phyloP scores from a whole-genome alignment of 495 filamentous ascomycete species.

The Lasiosphaeriaceae sp. region DNA sequence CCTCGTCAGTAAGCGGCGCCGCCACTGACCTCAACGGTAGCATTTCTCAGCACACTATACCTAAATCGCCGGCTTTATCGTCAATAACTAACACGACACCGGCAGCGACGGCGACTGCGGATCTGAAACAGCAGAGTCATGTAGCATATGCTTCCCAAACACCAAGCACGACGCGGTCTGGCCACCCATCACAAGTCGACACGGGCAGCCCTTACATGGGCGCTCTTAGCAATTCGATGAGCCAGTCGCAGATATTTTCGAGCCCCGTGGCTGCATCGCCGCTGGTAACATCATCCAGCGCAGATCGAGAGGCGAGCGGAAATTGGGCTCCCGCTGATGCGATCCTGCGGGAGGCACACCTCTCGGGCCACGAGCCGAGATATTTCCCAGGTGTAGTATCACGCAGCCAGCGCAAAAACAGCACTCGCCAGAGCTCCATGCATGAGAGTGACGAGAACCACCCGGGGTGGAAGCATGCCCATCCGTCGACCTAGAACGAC shows the following conservation, averaged over 20 bases:
- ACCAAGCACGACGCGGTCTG: constrained; percentile 8
- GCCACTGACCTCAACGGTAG: constrained; percentile 2
- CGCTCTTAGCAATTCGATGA: constrained; percentile 1
- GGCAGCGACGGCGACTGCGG: constrained; percentile 11
- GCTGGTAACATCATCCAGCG: neutral
- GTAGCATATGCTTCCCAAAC: constrained; percentile 1
- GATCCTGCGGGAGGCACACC: constrained; percentile 32
- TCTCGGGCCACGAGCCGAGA: constrained; percentile 57
- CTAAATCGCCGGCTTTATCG: constrained; percentile 28
- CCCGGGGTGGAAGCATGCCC: neutral
- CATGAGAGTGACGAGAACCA: constrained; percentile 32
- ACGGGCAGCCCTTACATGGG: constrained; percentile 10
- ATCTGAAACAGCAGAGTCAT: constrained; percentile 19
- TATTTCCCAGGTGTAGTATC: constrained; percentile 72
- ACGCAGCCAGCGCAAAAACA: constrained; percentile 51
- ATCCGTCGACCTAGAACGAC: neutral
- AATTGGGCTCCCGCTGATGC: constrained; percentile 6
- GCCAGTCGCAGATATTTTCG: constrained; percentile 17
- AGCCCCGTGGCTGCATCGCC: constrained; percentile 18
- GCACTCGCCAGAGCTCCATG: constrained; percentile 35
- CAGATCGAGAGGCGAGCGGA: neutral
- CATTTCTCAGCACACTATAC: neutral
- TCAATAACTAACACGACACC: constrained; percentile 19
- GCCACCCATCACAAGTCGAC: constrained; percentile 22
- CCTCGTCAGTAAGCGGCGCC: neutral